These are phyloP conservation scores for Prasinococcaceae sp. DNA, from an alignment of 139 green algal genomes.

Conservation along the genomic window DNA sequence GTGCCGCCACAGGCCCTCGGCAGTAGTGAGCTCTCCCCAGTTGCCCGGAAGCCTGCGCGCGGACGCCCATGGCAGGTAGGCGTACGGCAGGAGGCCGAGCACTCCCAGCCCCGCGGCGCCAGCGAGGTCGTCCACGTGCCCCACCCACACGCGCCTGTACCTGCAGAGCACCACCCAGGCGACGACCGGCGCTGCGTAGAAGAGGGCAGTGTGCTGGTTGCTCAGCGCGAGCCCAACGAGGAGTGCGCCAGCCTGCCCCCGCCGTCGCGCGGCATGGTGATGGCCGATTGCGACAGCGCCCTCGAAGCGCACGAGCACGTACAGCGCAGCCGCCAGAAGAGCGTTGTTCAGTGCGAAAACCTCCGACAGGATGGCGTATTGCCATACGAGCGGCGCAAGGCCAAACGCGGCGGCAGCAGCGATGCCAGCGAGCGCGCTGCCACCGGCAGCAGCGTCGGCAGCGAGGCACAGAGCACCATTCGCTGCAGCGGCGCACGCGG, in stretches of 20 bases:
- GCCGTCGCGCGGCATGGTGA: too few species aligned
- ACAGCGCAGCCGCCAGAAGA: constrained; percentile 1
- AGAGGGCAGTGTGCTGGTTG: constrained; percentile 17
- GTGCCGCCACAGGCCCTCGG: constrained; percentile 14
- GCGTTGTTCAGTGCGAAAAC: constrained; percentile 16
- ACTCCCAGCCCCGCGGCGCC: too few species aligned
- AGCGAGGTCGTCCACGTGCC: too few species aligned
- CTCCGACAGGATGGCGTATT: constrained; percentile 4
- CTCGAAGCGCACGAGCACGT: constrained; percentile 1
- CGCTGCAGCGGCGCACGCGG: too few species aligned
- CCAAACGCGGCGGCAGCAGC: not conserved
- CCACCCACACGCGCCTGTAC: too few species aligned
- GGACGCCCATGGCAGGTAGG: constrained; percentile 3
- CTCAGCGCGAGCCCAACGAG: constrained; percentile 8
- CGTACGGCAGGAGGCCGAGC: constrained; percentile 8
- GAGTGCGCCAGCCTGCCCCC: constrained; percentile 10
- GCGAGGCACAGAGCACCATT: too few species aligned
- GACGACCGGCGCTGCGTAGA: constrained; percentile 5
- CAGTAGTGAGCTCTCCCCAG: constrained; percentile 9
- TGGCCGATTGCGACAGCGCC: too few species aligned
- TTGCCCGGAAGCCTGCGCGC: not conserved
- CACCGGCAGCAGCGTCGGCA: too few species aligned
- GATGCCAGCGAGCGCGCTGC: too few species aligned
- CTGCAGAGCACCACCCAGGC: constrained; percentile 1
- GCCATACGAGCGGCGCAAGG: not conserved